These are phyloP conservation scores for Scheffersomyces segobiensis DNA, from an alignment of 1,139 yeast genomes.

Conservation along the genomic window DNA sequence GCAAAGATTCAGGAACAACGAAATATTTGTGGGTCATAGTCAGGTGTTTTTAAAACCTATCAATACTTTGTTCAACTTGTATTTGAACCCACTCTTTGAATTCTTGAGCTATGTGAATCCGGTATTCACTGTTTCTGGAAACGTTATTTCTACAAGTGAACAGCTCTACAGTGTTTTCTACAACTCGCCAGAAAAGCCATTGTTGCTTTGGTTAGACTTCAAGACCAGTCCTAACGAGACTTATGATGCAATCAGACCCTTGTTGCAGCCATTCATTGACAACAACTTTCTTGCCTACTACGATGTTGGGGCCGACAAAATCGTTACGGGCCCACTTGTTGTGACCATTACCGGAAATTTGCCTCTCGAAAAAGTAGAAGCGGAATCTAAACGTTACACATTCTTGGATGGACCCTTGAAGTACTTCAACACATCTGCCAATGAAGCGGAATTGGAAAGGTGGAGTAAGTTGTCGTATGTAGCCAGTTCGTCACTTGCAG, in stretches of 20 bases:
- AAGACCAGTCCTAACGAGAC: slow-evolving; percentile 39
- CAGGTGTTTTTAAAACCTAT: slow-evolving; percentile 42
- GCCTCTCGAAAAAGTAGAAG: slow-evolving; percentile 29
- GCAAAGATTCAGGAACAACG: slow-evolving; percentile 29
- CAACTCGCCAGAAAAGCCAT: slow-evolving; percentile 40
- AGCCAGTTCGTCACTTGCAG: slow-evolving; percentile 37
- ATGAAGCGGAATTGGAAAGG: slow-evolving; percentile 18
- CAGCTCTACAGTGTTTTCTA: slow-evolving; percentile 35
- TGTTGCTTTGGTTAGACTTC: slow-evolving; percentile 45
- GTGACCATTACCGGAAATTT: slow-evolving; percentile 44
- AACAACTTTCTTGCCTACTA: slow-evolving; percentile 34
- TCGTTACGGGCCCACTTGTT: slow-evolving; percentile 36
- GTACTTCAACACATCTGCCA: slow-evolving; percentile 16
- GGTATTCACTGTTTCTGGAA: slow-evolving; percentile 5
- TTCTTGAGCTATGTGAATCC: slow-evolving; percentile 52
- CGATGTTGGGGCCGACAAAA: slow-evolving; percentile 23
- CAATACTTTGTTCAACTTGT: slow-evolving; percentile 50
- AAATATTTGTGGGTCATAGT: slow-evolving; percentile 70
- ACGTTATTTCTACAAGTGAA: slow-evolving; percentile 6
- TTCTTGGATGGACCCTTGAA: slow-evolving; percentile 42
- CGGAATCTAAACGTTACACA: slow-evolving; percentile 30
- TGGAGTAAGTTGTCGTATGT: slow-evolving; percentile 30
- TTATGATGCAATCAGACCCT: slow-evolving; percentile 29
- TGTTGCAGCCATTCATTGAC: slow-evolving; percentile 34
- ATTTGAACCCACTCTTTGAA: slow-evolving; percentile 52